A percentile compares a stretch with the other conserved stretches of the same genome.
These are phyloP conservation scores for Betula pendula DNA, from an alignment of 306 rosid genomes.

Conservation along the genomic window DNA sequence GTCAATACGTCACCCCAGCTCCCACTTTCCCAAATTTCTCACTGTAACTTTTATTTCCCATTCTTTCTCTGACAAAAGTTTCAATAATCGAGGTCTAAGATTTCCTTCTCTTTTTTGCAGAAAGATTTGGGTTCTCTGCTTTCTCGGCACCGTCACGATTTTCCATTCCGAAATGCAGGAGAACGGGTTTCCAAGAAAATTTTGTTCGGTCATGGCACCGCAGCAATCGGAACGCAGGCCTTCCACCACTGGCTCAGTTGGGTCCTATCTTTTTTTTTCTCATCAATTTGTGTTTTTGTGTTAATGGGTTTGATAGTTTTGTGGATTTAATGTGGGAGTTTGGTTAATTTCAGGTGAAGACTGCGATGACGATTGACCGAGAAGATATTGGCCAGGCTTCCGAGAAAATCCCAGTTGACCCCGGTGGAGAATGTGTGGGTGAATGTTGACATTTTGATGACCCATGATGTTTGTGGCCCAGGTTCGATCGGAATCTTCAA, in stretches of 20 bases:
- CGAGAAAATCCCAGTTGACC: conserved; percentile 57
- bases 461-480: conserved; percentile 95
- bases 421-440: conserved; percentile 95
- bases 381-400: conserved; percentile 86
- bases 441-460: conserved; percentile 84
- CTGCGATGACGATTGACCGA: conserved; percentile 93
- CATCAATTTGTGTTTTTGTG: conserved; percentile 5
- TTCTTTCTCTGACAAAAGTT: background rate
- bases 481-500: conserved; percentile 93
- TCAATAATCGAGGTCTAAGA: background rate
- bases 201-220: conserved; percentile 68
- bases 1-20: conserved; percentile 25
- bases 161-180: conserved; percentile 47
- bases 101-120: conserved; percentile 27
- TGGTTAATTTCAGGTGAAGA: conserved; percentile 62
- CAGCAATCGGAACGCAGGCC: conserved; percentile 78
- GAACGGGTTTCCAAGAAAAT: conserved; percentile 42
- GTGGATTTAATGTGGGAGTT: conserved; percentile 10
- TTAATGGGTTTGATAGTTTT: background rate
- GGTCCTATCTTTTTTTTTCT: conserved; percentile 17
- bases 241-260: conserved; percentile 75
- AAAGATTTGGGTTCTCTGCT: conserved; percentile 49
- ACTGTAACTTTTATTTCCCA: background rate
- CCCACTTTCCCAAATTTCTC: background rate
- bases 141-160: conserved; percentile 37